Base-by-base conservation (phyloP, 2,329 filamentous ascomycete species). In the Sodiomyces alkalinus region DNA sequence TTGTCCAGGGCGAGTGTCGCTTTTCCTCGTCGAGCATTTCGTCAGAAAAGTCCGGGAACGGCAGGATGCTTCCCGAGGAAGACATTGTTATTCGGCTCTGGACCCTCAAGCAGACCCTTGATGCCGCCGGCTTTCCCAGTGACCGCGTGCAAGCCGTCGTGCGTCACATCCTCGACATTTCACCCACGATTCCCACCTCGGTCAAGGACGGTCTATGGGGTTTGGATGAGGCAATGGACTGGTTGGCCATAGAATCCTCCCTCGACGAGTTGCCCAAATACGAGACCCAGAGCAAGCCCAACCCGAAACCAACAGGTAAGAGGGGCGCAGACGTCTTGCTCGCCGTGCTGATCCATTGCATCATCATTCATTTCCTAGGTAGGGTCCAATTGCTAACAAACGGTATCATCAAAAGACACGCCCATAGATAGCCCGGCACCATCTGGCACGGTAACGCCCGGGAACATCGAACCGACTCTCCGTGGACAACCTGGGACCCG, bases 141-240 rank as follows among this genome's bases (percentile, higher is more conserved):
- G 53, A 64, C 15, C 70, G 68, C 37, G 63, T 85, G 21, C 61
- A 71, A 24, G 60, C 74, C 24, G 74, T 68, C 7, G 48, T 92
- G 34, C 64, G 68, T 39, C 61, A 78, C 44, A 62, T 83, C 24
- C 52, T 86, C 31, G 64, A 74, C 22, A 74, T 79, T 38, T 72
- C 73, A 17, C 64, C 74, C 17, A 74, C 72, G 36, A 64, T 77
- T 30, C 56, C 62, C 3, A 44, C 58, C 8, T 55, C 57, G 13
- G 60, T 51, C 34, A 77, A 72, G 40, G 79, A 83, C 37, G 64
- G 64, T 23, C 67, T 85, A 10, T 92, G 83, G 80, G 85, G 86
- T 7, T 56, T 96, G 19, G 78, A 92, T 35, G 86, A 93, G 52
- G 74, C 80, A 16, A 51, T 98, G 13, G 82, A 94, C 41, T 93